Percentiles rank a stretch among this genome's conserved stretches.
These are phyloP conservation scores for Athelia sp. DNA, from an alignment of 1,284 basidiomycete genomes.

Conservation along the genomic window DNA sequence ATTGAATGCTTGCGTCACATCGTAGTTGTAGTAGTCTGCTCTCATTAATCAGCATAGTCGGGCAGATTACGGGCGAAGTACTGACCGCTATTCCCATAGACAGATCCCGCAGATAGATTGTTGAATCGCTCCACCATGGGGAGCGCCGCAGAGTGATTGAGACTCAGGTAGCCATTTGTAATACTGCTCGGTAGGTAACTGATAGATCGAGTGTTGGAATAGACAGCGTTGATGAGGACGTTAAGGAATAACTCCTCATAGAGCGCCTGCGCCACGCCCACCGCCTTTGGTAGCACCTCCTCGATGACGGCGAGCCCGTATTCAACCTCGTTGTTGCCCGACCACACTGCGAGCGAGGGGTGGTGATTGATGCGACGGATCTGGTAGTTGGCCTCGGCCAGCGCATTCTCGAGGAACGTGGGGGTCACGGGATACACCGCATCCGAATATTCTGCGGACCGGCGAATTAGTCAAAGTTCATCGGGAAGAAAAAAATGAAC, in stretches of 20 bases:
- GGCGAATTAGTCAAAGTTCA: background rate
- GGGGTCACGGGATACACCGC: constrained; percentile 33
- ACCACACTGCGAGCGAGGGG: constrained; percentile 38
- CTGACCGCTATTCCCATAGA: constrained; percentile 38
- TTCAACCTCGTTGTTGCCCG: constrained; percentile 41
- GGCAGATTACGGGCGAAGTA: background rate
- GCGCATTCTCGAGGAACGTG: constrained; percentile 31
- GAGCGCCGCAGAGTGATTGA: constrained; percentile 18
- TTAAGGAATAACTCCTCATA: constrained; percentile 32
- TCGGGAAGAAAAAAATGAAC: background rate
- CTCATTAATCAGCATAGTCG: background rate
- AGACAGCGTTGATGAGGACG: constrained; percentile 32
- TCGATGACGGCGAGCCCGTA: background rate
- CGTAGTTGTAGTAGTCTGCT: constrained; percentile 38
- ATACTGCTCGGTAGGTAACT: constrained; percentile 41
- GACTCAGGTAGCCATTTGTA: constrained; percentile 34
- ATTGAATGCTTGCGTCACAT: constrained; percentile 35
- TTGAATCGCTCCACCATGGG: constrained; percentile 36
- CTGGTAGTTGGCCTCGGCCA: constrained; percentile 37
- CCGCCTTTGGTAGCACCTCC: background rate
- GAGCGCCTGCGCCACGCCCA: constrained; percentile 10
- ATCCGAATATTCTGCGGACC: constrained; percentile 28
- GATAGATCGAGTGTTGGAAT: constrained; percentile 30
- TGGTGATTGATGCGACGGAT: constrained; percentile 34
- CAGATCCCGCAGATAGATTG: constrained; percentile 29